Conservation (phyloP, 495 filamentous ascomycete genomes). For the Echria macrotheca region DNA sequence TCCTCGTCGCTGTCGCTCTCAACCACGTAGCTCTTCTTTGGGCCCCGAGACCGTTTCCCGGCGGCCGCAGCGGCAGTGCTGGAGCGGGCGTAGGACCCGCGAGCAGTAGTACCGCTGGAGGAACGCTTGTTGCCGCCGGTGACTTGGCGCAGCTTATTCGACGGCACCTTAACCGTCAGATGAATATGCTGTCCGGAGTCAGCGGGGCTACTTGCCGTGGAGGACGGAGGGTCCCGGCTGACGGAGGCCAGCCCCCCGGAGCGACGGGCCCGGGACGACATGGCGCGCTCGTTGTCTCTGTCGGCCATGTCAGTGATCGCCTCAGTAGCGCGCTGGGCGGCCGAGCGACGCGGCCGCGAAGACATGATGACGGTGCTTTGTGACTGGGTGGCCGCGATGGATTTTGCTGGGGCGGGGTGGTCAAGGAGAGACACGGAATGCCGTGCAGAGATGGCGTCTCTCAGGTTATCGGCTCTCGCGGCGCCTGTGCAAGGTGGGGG, state of each 20-base stretch:
- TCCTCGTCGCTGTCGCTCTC: slow-evolving; percentile 53
- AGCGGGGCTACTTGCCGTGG: slow-evolving; percentile 36
- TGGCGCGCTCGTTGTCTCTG: slow-evolving; percentile 41
- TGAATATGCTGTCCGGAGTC: slow-evolving; percentile 59
- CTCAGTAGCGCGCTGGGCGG: slow-evolving; percentile 43
- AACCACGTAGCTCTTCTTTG: slow-evolving; percentile 64
- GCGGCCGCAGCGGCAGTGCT: slow-evolving; percentile 54
- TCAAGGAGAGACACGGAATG: background rate
- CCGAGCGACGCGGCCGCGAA: slow-evolving; percentile 40
- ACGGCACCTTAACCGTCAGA: slow-evolving; percentile 79
- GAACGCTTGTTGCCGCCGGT: slow-evolving; percentile 44
- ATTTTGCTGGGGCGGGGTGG: background rate
- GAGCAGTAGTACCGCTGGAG: slow-evolving; percentile 22
- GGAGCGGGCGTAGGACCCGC: slow-evolving; percentile 30
- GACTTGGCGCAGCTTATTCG: slow-evolving; percentile 74
- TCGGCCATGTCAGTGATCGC: slow-evolving; percentile 49
- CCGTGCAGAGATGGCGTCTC: background rate
- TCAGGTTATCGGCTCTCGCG: too few relatives aligned
- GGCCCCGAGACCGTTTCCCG: slow-evolving; percentile 53
- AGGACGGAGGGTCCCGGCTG: slow-evolving; percentile 50
- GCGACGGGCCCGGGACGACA: slow-evolving; percentile 48
- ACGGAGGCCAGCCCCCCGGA: slow-evolving; percentile 47
- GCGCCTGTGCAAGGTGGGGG: background rate
- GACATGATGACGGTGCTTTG: slow-evolving; percentile 25
- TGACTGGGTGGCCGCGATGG: background rate